phyloP scores from a whole-genome alignment of 352 stramenopile species.

The Phytophthora aleatoria region DNA sequence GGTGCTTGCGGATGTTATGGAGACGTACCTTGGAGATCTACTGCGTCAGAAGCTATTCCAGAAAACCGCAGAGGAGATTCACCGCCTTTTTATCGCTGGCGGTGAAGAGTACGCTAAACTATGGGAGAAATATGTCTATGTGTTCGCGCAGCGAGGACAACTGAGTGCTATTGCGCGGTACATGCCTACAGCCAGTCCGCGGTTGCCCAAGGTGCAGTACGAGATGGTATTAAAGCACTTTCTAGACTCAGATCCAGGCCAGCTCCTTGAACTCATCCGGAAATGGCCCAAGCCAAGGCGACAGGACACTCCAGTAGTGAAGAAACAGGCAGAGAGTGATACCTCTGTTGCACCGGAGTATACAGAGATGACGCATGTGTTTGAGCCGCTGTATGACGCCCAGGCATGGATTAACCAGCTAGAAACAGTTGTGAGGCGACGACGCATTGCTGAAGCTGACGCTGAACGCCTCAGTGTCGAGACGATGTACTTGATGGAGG shows the following conservation, averaged over 20 bases:
- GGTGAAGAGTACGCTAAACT: slow-evolving; percentile 63
- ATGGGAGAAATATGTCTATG: slow-evolving; percentile 90
- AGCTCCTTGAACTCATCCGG: slow-evolving; percentile 76
- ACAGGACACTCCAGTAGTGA: slow-evolving; percentile 35
- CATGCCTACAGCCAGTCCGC: slow-evolving; percentile 76
- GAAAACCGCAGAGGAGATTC: slow-evolving; percentile 74
- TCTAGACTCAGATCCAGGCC: slow-evolving; percentile 75
- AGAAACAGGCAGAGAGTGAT: slow-evolving; percentile 27
- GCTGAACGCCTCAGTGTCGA: slow-evolving; percentile 69
- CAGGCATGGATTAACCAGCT: slow-evolving; percentile 85
- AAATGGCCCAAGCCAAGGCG: slow-evolving; percentile 82
- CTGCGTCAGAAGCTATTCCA: slow-evolving; percentile 77
- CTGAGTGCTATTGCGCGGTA: slow-evolving; percentile 71
- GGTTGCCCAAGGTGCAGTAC: slow-evolving; percentile 73
- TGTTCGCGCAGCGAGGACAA: slow-evolving; percentile 81
- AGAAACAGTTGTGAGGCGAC: slow-evolving; percentile 69
- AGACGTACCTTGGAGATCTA: slow-evolving; percentile 78
- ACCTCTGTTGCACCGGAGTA: slow-evolving; percentile 65
- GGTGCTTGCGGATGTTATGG: slow-evolving; percentile 66
- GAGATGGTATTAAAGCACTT: slow-evolving; percentile 90
- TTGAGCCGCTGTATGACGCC: slow-evolving; percentile 81
- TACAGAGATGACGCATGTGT: slow-evolving; percentile 66
- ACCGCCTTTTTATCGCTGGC: slow-evolving; percentile 62
- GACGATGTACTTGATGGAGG: slow-evolving; percentile 84
- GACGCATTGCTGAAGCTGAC: slow-evolving; percentile 70